These are phyloP conservation scores for Encephalitozoon hellem DNA, from an alignment of 371 early-diverging fungal species.

Conservation along the genomic window DNA sequence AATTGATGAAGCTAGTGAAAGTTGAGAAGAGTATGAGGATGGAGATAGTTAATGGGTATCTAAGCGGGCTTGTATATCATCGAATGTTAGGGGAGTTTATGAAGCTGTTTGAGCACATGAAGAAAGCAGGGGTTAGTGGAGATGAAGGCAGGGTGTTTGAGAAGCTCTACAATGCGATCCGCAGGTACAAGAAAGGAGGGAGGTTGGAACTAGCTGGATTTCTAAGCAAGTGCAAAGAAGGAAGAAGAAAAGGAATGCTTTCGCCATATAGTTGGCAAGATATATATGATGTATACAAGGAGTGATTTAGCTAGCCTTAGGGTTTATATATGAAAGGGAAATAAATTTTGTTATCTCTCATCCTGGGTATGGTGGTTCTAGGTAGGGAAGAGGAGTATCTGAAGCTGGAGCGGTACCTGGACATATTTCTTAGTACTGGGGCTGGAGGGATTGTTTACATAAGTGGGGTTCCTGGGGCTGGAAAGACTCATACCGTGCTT, in stretches of 20 bases:
- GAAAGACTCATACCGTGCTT: conserved; percentile 57
- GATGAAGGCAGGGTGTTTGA: not conserved
- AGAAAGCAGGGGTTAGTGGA: not conserved
- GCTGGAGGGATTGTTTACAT: conserved; percentile 50
- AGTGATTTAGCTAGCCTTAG: not conserved
- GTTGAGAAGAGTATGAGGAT: not conserved
- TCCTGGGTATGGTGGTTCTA: conserved; percentile 19
- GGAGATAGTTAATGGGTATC: not conserved
- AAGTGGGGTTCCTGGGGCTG: conserved; percentile 60
- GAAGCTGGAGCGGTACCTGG: conserved; percentile 34
- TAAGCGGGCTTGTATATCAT: conserved; percentile 15
- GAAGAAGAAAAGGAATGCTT: not conserved
- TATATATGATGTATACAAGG: not conserved
- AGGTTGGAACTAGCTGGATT: not conserved
- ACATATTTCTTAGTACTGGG: conserved; percentile 40
- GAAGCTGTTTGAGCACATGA: conserved; percentile 5
- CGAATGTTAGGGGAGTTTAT: conserved; percentile 8
- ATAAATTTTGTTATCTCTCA: not conserved
- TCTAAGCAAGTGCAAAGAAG: not conserved
- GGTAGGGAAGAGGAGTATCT: conserved; percentile 57
- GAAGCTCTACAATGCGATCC: not conserved
- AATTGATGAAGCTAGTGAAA: not conserved
- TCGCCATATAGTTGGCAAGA: not conserved
- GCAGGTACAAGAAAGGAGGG: not conserved
- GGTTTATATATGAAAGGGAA: not conserved